Evolutionary conservation across 2,329 filamentous ascomycete genomes (phyloP), one percentile per base, ranked within the genome.

Genomic region (Nigrospora sphaerica): DNA sequence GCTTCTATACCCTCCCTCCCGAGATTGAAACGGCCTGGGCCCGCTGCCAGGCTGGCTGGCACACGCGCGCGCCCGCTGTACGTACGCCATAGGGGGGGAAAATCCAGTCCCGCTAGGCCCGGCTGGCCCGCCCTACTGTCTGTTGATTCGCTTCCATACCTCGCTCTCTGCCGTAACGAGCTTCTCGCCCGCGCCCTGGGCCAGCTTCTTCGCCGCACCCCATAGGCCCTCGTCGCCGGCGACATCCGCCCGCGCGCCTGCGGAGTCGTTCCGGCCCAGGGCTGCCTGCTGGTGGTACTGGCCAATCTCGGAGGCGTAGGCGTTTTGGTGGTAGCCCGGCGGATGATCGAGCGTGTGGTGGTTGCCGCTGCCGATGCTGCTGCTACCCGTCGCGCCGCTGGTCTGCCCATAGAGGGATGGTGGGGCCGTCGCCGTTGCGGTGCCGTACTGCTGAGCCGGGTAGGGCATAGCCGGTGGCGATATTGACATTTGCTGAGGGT

Each of bases 121-220:
- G 23, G 23, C 23, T 10, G 23, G 23, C 7, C 23, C 23, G 14
- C 33, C 34, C 39, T 69, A 75, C 41, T 75, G 68, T 64, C 78
- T 80, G 63, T 80, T 83, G 58, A 83, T 78, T 57, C 72, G 74
- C 63, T 73, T 75, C 80, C 80, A 84, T 19, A 84, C 73, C 62
- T 82, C 78, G 43, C 66, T 68, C 66, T 84, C 80, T 13, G 77
- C 78, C 13, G 73, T 75, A 10, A 72, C 75, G 28, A 84, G 62
- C 58, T 73, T 78, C 50, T 74, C 73, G 43, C 80, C 79, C 7
- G 79, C 80, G 32, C 71, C 72, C 49, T 71, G 66, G 39, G 75
- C 77, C 69, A 76, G 73, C 60, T 77, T 80, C 68, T 76, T 80
- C 12, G 78, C 78, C 40, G 73, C 63, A 46, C 69, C 70, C 76